Conservation (phyloP, 192 early-diverging fungal genomes). For the Cladochytrium replicatum region DNA sequence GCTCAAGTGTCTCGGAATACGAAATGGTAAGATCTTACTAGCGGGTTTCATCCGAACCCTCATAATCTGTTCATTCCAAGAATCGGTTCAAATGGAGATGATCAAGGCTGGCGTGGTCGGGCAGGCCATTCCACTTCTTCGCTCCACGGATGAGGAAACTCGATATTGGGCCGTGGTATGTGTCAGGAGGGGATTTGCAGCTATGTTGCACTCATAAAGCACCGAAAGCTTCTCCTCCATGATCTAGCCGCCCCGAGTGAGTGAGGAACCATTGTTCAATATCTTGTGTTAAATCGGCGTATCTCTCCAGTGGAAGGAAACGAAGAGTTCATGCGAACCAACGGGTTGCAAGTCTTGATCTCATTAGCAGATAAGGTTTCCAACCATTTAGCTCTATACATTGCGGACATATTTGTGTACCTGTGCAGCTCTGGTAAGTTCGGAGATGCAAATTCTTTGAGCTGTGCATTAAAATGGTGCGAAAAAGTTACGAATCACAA, state of each 20-base stretch:
- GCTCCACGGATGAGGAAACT: constrained; percentile 55
- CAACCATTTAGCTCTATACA: constrained; percentile 38
- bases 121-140: constrained; percentile 53
- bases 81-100: constrained; percentile 50
- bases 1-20: constrained; percentile 56
- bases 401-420: constrained; percentile 45
- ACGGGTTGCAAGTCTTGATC: constrained; percentile 29
- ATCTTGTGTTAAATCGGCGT: no score
- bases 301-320: constrained; percentile 22
- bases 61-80: constrained; percentile 17
- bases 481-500: constrained; percentile 11
- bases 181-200: no score
- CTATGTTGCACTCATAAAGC: no score
- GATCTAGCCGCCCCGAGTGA: neutral
- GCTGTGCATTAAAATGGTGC: constrained; percentile 5
- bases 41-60: neutral
- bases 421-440: constrained; percentile 24
- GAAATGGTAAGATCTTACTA: constrained; percentile 40
- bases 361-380: constrained; percentile 11
- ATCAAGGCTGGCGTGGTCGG: constrained; percentile 45
- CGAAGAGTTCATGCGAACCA: constrained; percentile 20
- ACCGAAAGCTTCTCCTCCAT: no score
- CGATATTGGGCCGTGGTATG: constrained; percentile 61
- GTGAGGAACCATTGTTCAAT: constrained; percentile 3
- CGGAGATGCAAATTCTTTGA: neutral